Base-by-base conservation (phyloP, 2,329 filamentous ascomycete species). In the Colletotrichum filicis region DNA sequence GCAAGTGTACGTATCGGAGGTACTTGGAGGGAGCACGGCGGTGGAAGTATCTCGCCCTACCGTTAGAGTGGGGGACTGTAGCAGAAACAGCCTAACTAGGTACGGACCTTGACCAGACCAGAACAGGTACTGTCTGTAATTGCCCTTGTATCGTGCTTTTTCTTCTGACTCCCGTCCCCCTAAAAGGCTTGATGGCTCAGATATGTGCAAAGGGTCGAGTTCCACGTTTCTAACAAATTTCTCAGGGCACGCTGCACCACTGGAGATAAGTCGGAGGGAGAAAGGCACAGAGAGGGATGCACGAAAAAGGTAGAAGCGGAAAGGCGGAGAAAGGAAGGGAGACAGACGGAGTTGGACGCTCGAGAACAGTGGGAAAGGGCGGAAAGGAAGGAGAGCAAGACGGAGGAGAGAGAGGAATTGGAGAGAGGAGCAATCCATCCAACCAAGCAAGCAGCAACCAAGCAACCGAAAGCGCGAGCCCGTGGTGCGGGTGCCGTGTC, bases 1-100 rank as follows among this genome's bases (percentile, higher is more conserved):
- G 69, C 37, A 58, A 49, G 52, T 63, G 58, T 63, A 60, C 59
- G 66, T 63, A 49, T 55, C 37, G 22, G 49, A 58, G 59, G 16
- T 64, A 73, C 68, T 30, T 60, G 1, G 4, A 59, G 37, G 46
- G 35, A 60, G 30, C 12, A 56, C 28, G 56, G 56, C 66, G 12
- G 22, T 26, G 46, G 55, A 73, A 71, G 71, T 73, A 73, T 58
- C 61, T 73, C 59, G 32, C 66, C 56, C 35, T 66, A 37, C 70
- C 46, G 46, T 70, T 57, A 49, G 28, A 49, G 66, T 57, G 61
- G 60, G 46, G 30, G 55, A 65, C 35, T 65, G 56, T 55, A 52
- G 66, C 60, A 30, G 46, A 61, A 60, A 71, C 49, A 61, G 30
- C 55, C 66, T 70, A 56, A 60, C 49, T 28, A 46, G 66, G 71